A percentile compares a stretch with the other conserved stretches of the same genome.
These are phyloP conservation scores for Cutaneotrichosporon cavernicola DNA, from an alignment of 1,284 basidiomycete species.

Conservation along the genomic window DNA sequence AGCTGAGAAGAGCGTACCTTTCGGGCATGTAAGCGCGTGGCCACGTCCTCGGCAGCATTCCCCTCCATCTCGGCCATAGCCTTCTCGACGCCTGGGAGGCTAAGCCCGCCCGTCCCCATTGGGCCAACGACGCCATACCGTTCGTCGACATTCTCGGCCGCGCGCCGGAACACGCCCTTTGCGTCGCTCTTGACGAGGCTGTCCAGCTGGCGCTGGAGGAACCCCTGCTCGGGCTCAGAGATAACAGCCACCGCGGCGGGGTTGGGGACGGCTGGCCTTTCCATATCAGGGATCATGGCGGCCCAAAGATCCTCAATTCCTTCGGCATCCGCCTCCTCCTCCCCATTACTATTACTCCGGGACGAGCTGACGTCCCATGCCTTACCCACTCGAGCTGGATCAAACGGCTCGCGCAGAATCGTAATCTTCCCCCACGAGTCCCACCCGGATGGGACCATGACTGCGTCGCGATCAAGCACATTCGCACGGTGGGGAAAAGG, in stretches of 20 bases:
- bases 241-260: conserved; percentile 29
- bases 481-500: conserved; percentile 84
- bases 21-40: background rate
- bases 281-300: conserved; percentile 50
- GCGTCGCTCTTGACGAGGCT: conserved; percentile 86
- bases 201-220: conserved; percentile 83
- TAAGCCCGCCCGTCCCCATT: conserved; percentile 76
- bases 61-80: conserved; percentile 82
- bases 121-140: conserved; percentile 75
- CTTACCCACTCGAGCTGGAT: conserved; percentile 73
- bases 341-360: conserved; percentile 30
- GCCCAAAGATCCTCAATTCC: conserved; percentile 49
- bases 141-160: conserved; percentile 51
- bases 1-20: background rate
- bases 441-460: conserved; percentile 93
- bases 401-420: conserved; percentile 87
- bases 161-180: conserved; percentile 76
- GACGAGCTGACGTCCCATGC: conserved; percentile 67
- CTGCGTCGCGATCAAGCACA: conserved; percentile 84
- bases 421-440: conserved; percentile 96
- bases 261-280: conserved; percentile 23
- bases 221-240: conserved; percentile 71
- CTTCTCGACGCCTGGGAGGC: conserved; percentile 76
- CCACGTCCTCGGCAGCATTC: conserved; percentile 12
- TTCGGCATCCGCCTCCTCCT: conserved; percentile 46